Percentiles rank a stretch among this genome's conserved stretches.
Evolutionary conservation across 768 basidiomycete genomes (phyloP).

Genomic region (Cystobasidium ongulense): DNA sequence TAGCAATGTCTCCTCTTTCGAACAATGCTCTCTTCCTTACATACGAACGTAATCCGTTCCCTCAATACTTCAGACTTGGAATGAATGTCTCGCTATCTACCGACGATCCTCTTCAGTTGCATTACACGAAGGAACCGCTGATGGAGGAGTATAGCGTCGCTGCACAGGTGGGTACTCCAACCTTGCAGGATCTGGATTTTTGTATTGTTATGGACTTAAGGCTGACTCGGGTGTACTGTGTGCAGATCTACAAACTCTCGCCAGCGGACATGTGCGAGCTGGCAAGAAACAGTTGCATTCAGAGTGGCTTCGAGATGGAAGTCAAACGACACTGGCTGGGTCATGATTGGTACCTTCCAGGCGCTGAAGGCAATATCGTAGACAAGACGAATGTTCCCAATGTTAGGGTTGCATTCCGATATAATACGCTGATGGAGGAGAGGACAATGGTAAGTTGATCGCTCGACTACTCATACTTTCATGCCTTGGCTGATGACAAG

Average conservation of each 20-base stretch:
- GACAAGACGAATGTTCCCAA: conserved; percentile 99
- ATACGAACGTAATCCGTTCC: conserved; percentile 93
- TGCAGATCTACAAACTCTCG: conserved; percentile 87
- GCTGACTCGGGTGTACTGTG: not conserved
- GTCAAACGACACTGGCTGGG: conserved; percentile 90
- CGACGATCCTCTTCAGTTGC: conserved; percentile 92
- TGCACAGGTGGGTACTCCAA: conserved; percentile 61
- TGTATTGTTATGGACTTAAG: not conserved
- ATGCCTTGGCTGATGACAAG: not conserved
- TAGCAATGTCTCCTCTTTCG: conserved; percentile 96
- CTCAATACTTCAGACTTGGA: conserved; percentile 88
- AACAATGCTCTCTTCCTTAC: conserved; percentile 96
- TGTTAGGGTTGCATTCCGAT: conserved; percentile 78
- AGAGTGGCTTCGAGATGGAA: conserved; percentile 98
- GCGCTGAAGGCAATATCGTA: conserved; percentile 89
- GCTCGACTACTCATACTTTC: not conserved
- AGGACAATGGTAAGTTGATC: conserved; percentile 47
- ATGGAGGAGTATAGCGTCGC: conserved; percentile 97
- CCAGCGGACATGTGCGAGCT: conserved; percentile 75
- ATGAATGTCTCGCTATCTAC: conserved; percentile 93
- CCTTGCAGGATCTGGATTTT: too few relatives aligned
- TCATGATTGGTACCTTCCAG: conserved; percentile 83
- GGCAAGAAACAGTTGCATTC: conserved; percentile 92
- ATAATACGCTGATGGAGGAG: conserved; percentile 79
- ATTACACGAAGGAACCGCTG: conserved; percentile 96